Percentiles rank a stretch among this genome's conserved stretches.
Evolutionary conservation across 805 yeast genomes (phyloP).

Genomic region (Wickerhamiella vanderwaltii): DNA sequence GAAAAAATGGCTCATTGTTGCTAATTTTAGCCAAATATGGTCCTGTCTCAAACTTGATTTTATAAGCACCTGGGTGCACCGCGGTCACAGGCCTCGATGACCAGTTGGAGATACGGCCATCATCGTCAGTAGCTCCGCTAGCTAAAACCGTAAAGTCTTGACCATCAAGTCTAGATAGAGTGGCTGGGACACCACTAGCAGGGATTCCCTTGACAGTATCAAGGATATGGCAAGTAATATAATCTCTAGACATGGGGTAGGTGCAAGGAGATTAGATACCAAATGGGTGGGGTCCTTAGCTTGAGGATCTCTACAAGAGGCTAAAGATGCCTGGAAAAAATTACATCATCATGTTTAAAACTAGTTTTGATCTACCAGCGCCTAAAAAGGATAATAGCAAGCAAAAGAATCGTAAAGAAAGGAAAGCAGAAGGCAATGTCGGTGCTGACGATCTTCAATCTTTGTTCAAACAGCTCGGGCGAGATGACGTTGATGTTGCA

Average conservation of each 20-base stretch:
- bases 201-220: conserved; percentile 81
- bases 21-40: conserved; percentile 38
- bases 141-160: conserved; percentile 39
- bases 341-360: conserved; percentile 20
- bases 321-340: too few species aligned
- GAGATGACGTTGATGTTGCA: not conserved
- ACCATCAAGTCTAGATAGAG: conserved; percentile 25
- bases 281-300: too few species aligned
- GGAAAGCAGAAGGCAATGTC: conserved; percentile 8
- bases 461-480: conserved; percentile 15
- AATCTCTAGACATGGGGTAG: conserved; percentile 27
- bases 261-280: too few species aligned
- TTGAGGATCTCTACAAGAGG: too few species aligned
- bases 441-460: conserved; percentile 15
- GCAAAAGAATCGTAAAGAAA: conserved; percentile 8
- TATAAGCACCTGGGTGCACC: conserved; percentile 53
- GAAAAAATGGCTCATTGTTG: conserved; percentile 45
- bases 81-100: conserved; percentile 19
- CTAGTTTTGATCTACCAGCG: conserved; percentile 17
- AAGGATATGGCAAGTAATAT: conserved; percentile 79
- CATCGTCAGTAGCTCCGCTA: conserved; percentile 55
- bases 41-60: conserved; percentile 64
- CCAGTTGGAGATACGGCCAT: conserved; percentile 75
- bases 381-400: conserved; percentile 11
- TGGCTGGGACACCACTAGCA: conserved; percentile 62